A percentile compares a stretch with the other conserved stretches of the same genome.
phyloP scores from a whole-genome alignment of 139 green algal genomes.

The Cymbomonas tetramitiformis region DNA sequence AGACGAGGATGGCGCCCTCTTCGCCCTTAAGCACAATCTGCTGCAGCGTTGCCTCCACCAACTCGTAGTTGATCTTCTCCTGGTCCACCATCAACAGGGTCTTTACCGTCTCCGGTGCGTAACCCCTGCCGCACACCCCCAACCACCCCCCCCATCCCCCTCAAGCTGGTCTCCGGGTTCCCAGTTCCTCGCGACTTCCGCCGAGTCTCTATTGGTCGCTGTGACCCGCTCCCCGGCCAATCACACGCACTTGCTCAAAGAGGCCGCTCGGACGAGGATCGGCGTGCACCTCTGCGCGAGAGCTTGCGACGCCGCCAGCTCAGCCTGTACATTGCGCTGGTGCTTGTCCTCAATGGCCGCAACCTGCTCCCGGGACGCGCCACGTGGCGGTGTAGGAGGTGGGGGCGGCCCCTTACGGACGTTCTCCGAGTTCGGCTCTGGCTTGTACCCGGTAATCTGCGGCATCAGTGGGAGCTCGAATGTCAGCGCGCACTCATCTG shows the following conservation, averaged over 20 bases:
- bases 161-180: neutral
- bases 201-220: neutral
- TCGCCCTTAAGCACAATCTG: neutral
- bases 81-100: conserved; percentile 50
- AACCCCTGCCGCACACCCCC: neutral
- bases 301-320: no score
- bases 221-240: neutral
- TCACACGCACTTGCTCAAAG: neutral
- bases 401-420: neutral
- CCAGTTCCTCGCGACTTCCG: neutral
- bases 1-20: conserved; percentile 19
- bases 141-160: no score
- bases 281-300: no score
- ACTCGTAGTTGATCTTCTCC: conserved; percentile 25
- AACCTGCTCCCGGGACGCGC: neutral
- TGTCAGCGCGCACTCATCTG: no score
- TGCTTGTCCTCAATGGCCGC: neutral
- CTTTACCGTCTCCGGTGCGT: conserved; percentile 18
- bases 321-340: no score
- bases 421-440: conserved; percentile 1
- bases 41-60: conserved; percentile 6
- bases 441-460: conserved; percentile 5
- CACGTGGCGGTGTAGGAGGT: neutral
- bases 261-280: no score
- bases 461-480: no score